These are phyloP conservation scores for Lipomyces yarrowii DNA, from an alignment of 1,139 yeast species.

Conservation along the genomic window DNA sequence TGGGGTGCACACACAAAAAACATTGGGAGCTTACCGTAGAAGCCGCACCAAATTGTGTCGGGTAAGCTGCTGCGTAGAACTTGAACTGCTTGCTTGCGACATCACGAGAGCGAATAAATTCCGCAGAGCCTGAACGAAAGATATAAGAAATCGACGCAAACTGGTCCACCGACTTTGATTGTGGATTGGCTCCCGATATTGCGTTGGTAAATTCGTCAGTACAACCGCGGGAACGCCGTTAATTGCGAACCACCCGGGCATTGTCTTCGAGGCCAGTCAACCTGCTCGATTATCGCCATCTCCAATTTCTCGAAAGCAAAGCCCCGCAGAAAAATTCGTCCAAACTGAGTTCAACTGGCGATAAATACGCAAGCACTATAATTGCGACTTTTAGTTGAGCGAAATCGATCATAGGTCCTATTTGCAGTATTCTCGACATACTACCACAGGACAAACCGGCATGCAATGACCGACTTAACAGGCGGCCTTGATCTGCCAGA, in stretches of 20 bases:
- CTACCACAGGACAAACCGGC: background rate
- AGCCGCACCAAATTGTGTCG: background rate
- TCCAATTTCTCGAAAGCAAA: background rate
- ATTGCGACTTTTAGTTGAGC: background rate
- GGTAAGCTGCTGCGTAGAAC: too few relatives aligned
- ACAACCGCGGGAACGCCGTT: background rate
- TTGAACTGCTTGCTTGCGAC: background rate
- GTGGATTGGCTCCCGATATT: background rate
- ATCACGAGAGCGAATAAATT: background rate
- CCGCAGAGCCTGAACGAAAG: background rate
- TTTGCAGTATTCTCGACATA: background rate
- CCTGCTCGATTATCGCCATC: background rate
- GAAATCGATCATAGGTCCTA: background rate
- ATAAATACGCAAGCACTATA: background rate
- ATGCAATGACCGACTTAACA: slow-evolving; percentile 20
- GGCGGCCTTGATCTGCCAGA: slow-evolving; percentile 26
- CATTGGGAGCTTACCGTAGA: background rate
- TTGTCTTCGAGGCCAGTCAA: background rate
- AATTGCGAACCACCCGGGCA: background rate
- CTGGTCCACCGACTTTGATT: background rate
- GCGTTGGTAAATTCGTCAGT: background rate
- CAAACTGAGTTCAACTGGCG: background rate
- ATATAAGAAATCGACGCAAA: background rate
- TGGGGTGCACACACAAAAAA: background rate
- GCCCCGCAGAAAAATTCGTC: background rate